Percentiles rank a stretch among this genome's conserved stretches.
phyloP scores from a whole-genome alignment of 1,284 basidiomycete genomes.

The Violaceomyces palustris region DNA sequence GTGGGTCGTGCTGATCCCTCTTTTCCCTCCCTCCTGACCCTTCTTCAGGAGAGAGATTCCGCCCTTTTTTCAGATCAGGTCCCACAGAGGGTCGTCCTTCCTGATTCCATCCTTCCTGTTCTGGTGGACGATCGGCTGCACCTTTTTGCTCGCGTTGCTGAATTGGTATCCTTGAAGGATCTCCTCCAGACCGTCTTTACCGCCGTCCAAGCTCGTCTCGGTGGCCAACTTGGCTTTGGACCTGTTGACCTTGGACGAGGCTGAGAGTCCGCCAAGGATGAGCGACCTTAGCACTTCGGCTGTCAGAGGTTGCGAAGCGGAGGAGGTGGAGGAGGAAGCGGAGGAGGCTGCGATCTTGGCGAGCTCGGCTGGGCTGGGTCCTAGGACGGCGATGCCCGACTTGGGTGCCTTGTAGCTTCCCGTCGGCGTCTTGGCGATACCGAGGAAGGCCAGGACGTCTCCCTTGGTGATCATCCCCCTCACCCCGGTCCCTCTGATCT shows the following conservation, averaged over 20 bases:
- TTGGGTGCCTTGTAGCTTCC: slow-evolving; percentile 37
- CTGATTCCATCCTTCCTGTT: slow-evolving; percentile 20
- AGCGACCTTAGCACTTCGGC: slow-evolving; percentile 26
- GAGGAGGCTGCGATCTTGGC: background rate
- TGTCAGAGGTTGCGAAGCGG: slow-evolving; percentile 16
- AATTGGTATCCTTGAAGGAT: too few species aligned
- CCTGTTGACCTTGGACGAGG: slow-evolving; percentile 5
- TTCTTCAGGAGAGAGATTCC: too few species aligned
- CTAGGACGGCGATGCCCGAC: slow-evolving; percentile 35
- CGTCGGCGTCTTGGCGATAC: slow-evolving; percentile 38
- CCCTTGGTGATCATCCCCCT: slow-evolving; percentile 55
- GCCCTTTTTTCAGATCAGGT: slow-evolving; percentile 27
- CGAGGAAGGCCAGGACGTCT: slow-evolving; percentile 54
- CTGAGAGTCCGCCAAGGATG: slow-evolving; percentile 30
- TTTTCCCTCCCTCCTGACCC: too few species aligned
- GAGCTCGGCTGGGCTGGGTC: slow-evolving; percentile 21
- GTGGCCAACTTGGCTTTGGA: too few species aligned
- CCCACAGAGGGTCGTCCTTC: slow-evolving; percentile 26
- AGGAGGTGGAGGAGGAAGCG: background rate
- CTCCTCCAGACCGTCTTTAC: too few species aligned
- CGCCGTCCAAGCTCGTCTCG: too few species aligned
- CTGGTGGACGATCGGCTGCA: too few species aligned
- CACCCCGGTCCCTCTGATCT: slow-evolving; percentile 54
- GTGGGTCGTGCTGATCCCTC: too few species aligned
- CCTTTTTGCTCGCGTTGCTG: too few species aligned